These are phyloP conservation scores for Coniferiporia sulphurascens DNA, from an alignment of 1,284 basidiomycete species.

Conservation along the genomic window DNA sequence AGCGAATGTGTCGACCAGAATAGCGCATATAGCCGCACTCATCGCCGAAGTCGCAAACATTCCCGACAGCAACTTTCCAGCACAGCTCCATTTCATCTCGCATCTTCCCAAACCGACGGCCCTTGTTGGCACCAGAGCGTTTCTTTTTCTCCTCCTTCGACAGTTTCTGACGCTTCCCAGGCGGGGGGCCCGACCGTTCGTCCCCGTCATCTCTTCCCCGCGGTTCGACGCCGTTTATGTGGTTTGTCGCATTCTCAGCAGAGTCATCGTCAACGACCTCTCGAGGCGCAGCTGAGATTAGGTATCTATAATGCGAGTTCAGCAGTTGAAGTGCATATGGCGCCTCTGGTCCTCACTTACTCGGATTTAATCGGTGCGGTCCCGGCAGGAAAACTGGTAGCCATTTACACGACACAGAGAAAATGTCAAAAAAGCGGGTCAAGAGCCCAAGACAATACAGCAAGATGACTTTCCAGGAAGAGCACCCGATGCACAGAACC, in stretches of 20 bases:
- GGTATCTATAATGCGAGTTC: conserved; percentile 42
- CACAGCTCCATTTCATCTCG: conserved; percentile 74
- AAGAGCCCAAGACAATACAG: too few species aligned
- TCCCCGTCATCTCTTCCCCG: conserved; percentile 27
- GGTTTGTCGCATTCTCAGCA: conserved; percentile 59
- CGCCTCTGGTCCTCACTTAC: conserved; percentile 39
- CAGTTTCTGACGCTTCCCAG: conserved; percentile 38
- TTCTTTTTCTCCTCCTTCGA: conserved; percentile 66
- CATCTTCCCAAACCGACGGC: conserved; percentile 64
- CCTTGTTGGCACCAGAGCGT: conserved; percentile 75
- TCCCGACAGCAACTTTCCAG: conserved; percentile 63
- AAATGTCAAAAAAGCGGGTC: too few species aligned
- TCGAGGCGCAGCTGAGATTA: conserved; percentile 40
- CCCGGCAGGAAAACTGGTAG: conserved; percentile 34
- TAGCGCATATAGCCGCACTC: conserved; percentile 40
- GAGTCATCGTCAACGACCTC: conserved; percentile 66
- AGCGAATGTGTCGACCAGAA: neutral
- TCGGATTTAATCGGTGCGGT: conserved; percentile 74
- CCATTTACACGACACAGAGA: neutral
- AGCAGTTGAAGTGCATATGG: neutral
- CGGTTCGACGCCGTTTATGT: conserved; percentile 26
- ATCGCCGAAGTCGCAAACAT: conserved; percentile 57
- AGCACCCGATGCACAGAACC: too few species aligned
- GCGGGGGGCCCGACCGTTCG: conserved; percentile 27
- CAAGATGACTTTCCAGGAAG: too few species aligned